A percentile compares a stretch with the other conserved stretches of the same genome.
Evolutionary conservation across 768 basidiomycete species (phyloP).

Genomic region (Calocybe gangraenosa): DNA sequence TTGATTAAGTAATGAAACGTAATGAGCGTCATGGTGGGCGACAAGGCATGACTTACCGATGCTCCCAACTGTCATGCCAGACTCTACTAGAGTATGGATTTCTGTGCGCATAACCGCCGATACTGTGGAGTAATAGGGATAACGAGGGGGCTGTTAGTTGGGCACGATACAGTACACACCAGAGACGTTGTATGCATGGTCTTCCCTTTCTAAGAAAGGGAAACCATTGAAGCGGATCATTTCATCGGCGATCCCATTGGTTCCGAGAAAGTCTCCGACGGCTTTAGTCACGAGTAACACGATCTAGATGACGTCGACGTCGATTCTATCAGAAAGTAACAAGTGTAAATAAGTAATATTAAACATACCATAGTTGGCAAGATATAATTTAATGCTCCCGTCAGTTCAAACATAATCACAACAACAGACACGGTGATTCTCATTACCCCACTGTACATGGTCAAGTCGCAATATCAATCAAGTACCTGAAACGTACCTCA

Average conservation of each 20-base stretch:
- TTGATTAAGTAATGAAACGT: constrained; percentile 3
- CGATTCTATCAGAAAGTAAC: neutral
- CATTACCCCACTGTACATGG: constrained; percentile 76
- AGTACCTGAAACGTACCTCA: constrained; percentile 51
- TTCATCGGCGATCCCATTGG: constrained; percentile 93
- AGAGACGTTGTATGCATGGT: constrained; percentile 86
- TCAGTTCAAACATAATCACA: constrained; percentile 99
- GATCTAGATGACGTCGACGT: constrained; percentile 51
- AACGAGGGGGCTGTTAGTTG: constrained; percentile 1
- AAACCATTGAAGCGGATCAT: constrained; percentile 97
- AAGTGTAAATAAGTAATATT: neutral
- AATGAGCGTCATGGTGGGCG: neutral
- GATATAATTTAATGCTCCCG: constrained; percentile 95
- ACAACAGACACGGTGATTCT: constrained; percentile 97
- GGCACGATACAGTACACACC: constrained; percentile 45
- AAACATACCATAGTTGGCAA: constrained; percentile 88
- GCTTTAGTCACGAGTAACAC: constrained; percentile 95
- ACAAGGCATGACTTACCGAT: constrained; percentile 54
- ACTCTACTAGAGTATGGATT: constrained; percentile 64
- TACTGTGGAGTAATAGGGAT: constrained; percentile 40
- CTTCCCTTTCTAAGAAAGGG: constrained; percentile 95
- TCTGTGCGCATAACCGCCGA: constrained; percentile 88
- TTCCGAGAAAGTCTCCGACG: constrained; percentile 92
- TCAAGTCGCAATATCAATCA: neutral
- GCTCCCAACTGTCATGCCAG: constrained; percentile 72